Percentiles rank a stretch among this genome's conserved stretches.
phyloP scores from a whole-genome alignment of 495 filamentous ascomycete genomes.

The Penicillium ucsense region DNA sequence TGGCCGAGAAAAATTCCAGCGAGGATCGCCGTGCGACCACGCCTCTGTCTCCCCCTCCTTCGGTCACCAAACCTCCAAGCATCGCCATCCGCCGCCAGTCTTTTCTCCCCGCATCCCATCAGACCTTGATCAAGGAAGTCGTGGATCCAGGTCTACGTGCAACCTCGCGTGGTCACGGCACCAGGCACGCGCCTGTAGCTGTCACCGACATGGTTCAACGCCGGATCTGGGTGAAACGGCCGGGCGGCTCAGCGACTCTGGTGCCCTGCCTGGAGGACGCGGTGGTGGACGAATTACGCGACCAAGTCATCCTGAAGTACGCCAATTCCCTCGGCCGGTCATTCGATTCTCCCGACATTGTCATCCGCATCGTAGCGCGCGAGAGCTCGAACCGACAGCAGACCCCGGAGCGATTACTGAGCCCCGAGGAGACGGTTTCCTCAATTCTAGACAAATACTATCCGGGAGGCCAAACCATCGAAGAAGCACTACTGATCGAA shows the following conservation, averaged over 20 bases:
- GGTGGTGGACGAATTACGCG: constrained; percentile 88
- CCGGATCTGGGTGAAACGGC: constrained; percentile 92
- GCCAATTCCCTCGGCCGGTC: constrained; percentile 79
- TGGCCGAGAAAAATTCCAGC: constrained; percentile 17
- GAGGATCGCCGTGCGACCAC: constrained; percentile 11
- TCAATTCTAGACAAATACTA: constrained; percentile 75
- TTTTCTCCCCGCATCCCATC: constrained; percentile 36
- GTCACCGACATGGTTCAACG: constrained; percentile 42
- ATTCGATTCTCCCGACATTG: constrained; percentile 84
- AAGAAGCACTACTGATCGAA: constrained; percentile 88
- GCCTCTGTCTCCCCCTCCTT: constrained; percentile 10
- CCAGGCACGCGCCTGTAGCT: constrained; percentile 10
- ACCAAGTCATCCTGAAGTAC: constrained; percentile 88
- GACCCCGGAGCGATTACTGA: constrained; percentile 56
- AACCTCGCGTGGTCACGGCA: constrained; percentile 14
- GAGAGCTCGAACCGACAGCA: constrained; percentile 37
- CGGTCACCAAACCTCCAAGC: constrained; percentile 29
- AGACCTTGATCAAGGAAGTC: constrained; percentile 34
- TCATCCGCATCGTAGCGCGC: constrained; percentile 51
- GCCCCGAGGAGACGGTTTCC: constrained; percentile 78
- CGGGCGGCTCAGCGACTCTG: constrained; percentile 73
- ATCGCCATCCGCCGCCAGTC: constrained; percentile 41
- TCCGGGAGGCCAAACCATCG: constrained; percentile 78
- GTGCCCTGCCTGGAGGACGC: constrained; percentile 81
- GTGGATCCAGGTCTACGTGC: constrained; percentile 23